phyloP scores from a whole-genome alignment of 441 rosid genomes.

The Omphalea diandra region DNA sequence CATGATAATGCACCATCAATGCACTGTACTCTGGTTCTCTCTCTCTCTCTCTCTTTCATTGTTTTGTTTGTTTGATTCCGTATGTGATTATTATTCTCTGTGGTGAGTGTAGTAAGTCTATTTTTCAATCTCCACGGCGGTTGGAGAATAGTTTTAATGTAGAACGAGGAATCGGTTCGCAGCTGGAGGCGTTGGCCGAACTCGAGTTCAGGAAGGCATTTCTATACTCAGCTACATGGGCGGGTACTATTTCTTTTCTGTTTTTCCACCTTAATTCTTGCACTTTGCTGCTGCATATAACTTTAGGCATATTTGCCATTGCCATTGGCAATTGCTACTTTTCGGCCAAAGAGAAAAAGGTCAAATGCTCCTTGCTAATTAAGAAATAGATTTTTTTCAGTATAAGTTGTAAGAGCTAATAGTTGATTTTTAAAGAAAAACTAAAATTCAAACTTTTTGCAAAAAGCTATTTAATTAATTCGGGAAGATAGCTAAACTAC shows the following conservation, averaged over 20 bases:
- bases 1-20: background rate
- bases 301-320: background rate
- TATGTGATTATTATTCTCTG: background rate
- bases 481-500: too few relatives aligned
- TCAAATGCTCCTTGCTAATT: too few relatives aligned
- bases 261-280: background rate
- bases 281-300: background rate
- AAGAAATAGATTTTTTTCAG: too few relatives aligned
- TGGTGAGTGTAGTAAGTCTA: background rate
- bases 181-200: constrained; percentile 53
- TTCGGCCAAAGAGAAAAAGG: too few relatives aligned
- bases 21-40: background rate
- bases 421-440: too few relatives aligned
- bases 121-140: background rate
- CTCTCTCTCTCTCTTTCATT: background rate
- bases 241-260: constrained; percentile 42
- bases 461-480: too few relatives aligned
- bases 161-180: constrained; percentile 26
- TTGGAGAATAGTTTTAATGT: background rate
- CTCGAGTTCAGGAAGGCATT: constrained; percentile 71
- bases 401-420: too few relatives aligned
- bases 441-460: too few relatives aligned
- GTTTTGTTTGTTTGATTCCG: background rate
- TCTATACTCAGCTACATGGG: constrained; percentile 57
- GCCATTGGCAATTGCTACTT: background rate